Percentiles rank a stretch among this genome's conserved stretches.
phyloP scores from a whole-genome alignment of 371 early-diverging fungal species.

The Lichtheimia corymbifera region DNA sequence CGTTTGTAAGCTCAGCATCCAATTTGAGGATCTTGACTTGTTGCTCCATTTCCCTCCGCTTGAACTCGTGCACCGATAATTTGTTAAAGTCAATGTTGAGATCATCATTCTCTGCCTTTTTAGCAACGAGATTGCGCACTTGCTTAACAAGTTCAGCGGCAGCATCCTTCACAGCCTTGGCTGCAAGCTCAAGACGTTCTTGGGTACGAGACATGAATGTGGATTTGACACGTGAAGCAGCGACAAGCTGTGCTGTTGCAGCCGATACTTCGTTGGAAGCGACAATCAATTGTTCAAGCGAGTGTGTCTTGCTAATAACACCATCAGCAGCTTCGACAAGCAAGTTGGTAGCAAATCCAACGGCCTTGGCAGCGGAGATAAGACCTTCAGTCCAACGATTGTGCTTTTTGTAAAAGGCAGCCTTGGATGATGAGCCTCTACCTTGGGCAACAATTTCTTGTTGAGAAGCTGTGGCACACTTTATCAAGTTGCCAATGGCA shows the following conservation, averaged over 20 bases:
- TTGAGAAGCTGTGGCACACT: slow-evolving; percentile 91
- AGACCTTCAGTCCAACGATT: slow-evolving; percentile 99
- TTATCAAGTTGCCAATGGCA: slow-evolving; percentile 93
- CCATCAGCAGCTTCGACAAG: slow-evolving; percentile 96
- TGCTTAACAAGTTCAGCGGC: slow-evolving; percentile 88
- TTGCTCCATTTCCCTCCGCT: slow-evolving; percentile 96
- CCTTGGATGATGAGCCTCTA: slow-evolving; percentile 77
- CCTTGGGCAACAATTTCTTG: slow-evolving; percentile 97
- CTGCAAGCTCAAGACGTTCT: slow-evolving; percentile 88
- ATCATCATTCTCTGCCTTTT: slow-evolving; percentile 50
- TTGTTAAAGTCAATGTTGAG: slow-evolving; percentile 70
- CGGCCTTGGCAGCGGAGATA: slow-evolving; percentile 95
- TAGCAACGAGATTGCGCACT: slow-evolving; percentile 83
- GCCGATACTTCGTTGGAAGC: slow-evolving; percentile 96
- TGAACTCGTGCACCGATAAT: slow-evolving; percentile 89
- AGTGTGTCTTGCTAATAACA: slow-evolving; percentile 89
- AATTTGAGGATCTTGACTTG: slow-evolving; percentile 95
- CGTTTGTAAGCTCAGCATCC: slow-evolving; percentile 87
- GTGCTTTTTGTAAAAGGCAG: slow-evolving; percentile 97
- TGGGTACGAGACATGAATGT: slow-evolving; percentile 90
- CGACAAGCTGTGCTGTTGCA: slow-evolving; percentile 95
- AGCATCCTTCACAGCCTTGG: slow-evolving; percentile 91
- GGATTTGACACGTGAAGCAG: slow-evolving; percentile 95
- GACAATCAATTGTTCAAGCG: slow-evolving; percentile 92
- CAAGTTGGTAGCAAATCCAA: slow-evolving; percentile 87